Conservation (phyloP, 2,329 filamentous ascomycete species). For the Fusarium penzigii region DNA sequence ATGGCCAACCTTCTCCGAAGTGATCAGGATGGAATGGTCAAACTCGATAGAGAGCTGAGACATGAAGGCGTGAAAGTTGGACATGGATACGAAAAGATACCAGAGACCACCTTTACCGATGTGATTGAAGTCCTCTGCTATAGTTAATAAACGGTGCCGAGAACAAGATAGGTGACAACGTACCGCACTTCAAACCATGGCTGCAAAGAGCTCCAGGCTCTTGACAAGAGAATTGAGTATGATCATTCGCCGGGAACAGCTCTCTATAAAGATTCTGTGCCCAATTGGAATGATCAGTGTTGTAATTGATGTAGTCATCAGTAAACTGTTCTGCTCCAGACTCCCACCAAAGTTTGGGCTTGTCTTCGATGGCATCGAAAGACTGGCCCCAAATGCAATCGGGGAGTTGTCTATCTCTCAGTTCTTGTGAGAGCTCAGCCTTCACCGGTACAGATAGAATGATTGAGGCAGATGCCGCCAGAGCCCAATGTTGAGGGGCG, state of each 20-base stretch:
- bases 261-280: background rate
- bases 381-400: background rate
- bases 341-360: background rate
- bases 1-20: background rate
- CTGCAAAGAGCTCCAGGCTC: background rate
- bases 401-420: background rate
- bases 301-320: constrained; percentile 1
- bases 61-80: background rate
- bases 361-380: background rate
- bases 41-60: background rate
- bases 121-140: constrained; percentile 3
- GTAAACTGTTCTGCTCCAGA: constrained; percentile 3
- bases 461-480: too few species aligned
- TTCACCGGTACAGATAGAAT: too few species aligned
- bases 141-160: too few species aligned
- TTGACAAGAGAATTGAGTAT: background rate
- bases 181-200: background rate
- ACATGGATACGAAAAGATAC: constrained; percentile 6
- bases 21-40: background rate
- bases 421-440: too few species aligned
- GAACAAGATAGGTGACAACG: background rate
- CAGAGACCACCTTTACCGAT: background rate
- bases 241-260: background rate
- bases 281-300: background rate
- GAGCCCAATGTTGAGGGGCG: too few species aligned